Base-by-base conservation (phyloP, 257 asterid species). In the Capsicum baccatum region DNA sequence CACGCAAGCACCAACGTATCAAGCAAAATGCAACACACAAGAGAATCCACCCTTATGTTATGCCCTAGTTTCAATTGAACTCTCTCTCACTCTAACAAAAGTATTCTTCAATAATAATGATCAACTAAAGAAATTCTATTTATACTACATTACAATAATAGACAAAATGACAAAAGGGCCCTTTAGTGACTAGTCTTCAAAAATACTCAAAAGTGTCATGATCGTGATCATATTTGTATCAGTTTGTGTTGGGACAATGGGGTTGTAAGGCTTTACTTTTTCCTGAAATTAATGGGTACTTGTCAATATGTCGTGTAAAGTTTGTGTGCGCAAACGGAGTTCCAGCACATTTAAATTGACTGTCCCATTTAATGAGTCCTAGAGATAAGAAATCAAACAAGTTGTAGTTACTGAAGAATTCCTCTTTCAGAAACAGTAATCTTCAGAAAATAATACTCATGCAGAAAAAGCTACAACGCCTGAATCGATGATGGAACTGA, bases 361-460 rank as follows among this genome's bases (percentile, higher is more conserved):
- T 13, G 42, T 12, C 56, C 80, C 47, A 26, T 26, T 26, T 26
- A 26, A 26, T 26, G 26, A 26, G 26, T 26, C 26, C 26, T 26
- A 26, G 26, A 26, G 26, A 26, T 26, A 26, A 26, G 26, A 26
- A 26, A 26, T 26, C 26, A 26, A 26, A 26, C 83, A 81, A 68
- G 81, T 64, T 13, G 79, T 50, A 10, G 60, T 14, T 67, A 52
- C 55, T 47, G 73, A 66, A 78, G 13, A 64, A 12, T 14, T 58
- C 2, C 1, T 21, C 26, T 26, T 33, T 26, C 6, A 9, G 59
- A 81, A 60, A 76, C 1, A 44, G 79, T 79, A 83, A 83, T 4
- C 54, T 86, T 92, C 95, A 69, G 99, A 91, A 50, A 95, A 89
- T 63, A 93, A 79, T 47, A 76, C 88, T 84, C 86, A 90, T 63